Evolutionary conservation across 2,329 filamentous ascomycete genomes (phyloP), one percentile per base, ranked within the genome.

Genomic region (Chrysosporium keratinophilum): DNA sequence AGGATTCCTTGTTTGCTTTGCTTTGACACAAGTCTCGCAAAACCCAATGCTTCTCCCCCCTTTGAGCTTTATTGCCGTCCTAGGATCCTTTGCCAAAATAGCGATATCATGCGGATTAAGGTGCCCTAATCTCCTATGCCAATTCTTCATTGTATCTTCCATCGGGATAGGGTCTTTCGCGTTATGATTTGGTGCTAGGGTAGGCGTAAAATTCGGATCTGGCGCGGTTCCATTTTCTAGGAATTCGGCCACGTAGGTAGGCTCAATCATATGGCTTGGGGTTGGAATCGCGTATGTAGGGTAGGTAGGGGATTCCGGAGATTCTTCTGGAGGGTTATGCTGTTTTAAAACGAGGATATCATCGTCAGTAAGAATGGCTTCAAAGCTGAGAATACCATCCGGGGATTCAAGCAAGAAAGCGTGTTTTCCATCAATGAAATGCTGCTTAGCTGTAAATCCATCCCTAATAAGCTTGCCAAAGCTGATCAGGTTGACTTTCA

Each of bases 111-210:
- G 15, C 14, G 42, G 14, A 45, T 45, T 28, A 15, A 45, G n/a
- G 37, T 45, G 42, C 42, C 42, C 42, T 45, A 45, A 20, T n/a
- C 42, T n/a, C 42, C 42, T 15, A 23, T 45, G 42, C 42, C 42
- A 45, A 20, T 45, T 45, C 14, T 14, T 45, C 42, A 45, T 45
- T 28, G 42, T 19, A 20, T 45, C 42, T 45, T 45, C 42, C 19
- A n/a, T 14, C 20, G 20, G 12, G 15, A 23, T 45, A 45, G 42
- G 15, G n/a, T n/a, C 14, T 19, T 28, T 45, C 14, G 42, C 42
- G 20, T 20, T n/a, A 14, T 45, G 14, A 23, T 45, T 45, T 19
- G 42, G 42, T 15, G 42, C 42, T 28, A 45, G 42, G 20, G 20
- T 15, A 23, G 42, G 20, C 7, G 23, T 28, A 45, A 15, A n/a